These are phyloP conservation scores for Skeletonema menzelii DNA, from an alignment of 108 stramenopile species.

Conservation along the genomic window DNA sequence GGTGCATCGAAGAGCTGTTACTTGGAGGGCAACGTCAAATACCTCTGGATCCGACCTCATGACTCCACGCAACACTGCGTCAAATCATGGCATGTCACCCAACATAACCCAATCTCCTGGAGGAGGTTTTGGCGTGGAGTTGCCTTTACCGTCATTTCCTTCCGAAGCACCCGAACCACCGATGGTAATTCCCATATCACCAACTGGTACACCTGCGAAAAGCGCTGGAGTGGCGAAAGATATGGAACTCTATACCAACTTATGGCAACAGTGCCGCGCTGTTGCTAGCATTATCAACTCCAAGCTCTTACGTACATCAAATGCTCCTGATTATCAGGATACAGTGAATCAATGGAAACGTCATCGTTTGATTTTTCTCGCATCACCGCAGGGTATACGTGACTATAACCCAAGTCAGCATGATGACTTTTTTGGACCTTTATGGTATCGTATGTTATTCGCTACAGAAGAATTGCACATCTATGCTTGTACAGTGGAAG, in stretches of 20 bases:
- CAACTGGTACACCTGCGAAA: conserved; percentile 12
- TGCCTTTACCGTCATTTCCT: conserved; percentile 4
- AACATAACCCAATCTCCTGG: conserved; percentile 38
- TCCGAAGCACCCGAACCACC: background rate
- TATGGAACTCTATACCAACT: conserved; percentile 11
- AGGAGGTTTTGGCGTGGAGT: conserved; percentile 40
- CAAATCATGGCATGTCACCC: conserved; percentile 23
- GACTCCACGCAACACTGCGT: conserved; percentile 18
- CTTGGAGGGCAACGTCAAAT: conserved; percentile 24
- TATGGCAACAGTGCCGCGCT: conserved; percentile 68
- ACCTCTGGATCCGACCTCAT: conserved; percentile 10
- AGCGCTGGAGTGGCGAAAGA: conserved; percentile 7
- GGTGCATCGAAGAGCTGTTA: conserved; percentile 34
- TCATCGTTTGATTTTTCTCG: conserved; percentile 50
- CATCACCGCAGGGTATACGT: conserved; percentile 25
- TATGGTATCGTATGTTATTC: conserved; percentile 32
- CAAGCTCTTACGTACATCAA: conserved; percentile 50
- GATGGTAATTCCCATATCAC: conserved; percentile 1
- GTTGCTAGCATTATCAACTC: conserved; percentile 73
- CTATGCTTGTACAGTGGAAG: conserved; percentile 22
- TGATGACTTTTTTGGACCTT: conserved; percentile 32
- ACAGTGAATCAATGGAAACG: conserved; percentile 63
- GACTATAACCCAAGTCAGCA: conserved; percentile 14
- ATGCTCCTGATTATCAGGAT: conserved; percentile 2
- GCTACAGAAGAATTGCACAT: conserved; percentile 16